Percentiles rank a stretch among this genome's conserved stretches.
These are phyloP conservation scores for Corynascus novoguineensis DNA, from an alignment of 495 filamentous ascomycete species.

Conservation along the genomic window DNA sequence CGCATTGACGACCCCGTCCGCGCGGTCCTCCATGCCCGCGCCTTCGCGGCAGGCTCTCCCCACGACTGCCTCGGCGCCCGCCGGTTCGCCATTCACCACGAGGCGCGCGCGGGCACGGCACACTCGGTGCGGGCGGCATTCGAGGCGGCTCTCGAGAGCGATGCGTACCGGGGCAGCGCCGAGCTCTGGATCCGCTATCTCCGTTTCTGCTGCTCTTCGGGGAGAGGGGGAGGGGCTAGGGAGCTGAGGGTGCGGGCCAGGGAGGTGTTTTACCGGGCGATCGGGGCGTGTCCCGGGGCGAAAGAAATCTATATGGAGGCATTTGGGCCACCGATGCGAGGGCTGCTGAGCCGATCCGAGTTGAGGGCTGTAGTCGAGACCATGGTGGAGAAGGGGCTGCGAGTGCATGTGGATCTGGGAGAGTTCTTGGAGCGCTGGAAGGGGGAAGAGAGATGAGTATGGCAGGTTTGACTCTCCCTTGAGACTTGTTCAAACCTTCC, in stretches of 20 bases:
- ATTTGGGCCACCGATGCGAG: conserved; percentile 34
- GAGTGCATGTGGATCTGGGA: conserved; percentile 41
- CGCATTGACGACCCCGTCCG: conserved; percentile 70
- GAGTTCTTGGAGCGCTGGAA: conserved; percentile 34
- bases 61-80: conserved; percentile 46
- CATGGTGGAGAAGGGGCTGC: conserved; percentile 37
- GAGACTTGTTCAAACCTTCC: no score
- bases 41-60: conserved; percentile 36
- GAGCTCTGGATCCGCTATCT: conserved; percentile 65
- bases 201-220: conserved; percentile 48
- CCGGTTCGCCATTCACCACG: conserved; percentile 63
- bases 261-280: conserved; percentile 60
- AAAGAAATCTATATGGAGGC: conserved; percentile 63
- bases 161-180: conserved; percentile 37
- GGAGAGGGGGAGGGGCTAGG: not conserved
- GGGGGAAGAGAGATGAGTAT: not conserved
- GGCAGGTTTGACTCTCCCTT: not conserved
- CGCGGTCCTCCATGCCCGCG: conserved; percentile 46
- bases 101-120: conserved; percentile 53
- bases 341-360: conserved; percentile 38
- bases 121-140: conserved; percentile 63
- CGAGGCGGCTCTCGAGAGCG: conserved; percentile 56
- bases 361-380: conserved; percentile 48
- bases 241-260: conserved; percentile 16
- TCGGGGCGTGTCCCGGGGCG: conserved; percentile 68